Conservation (phyloP, 2,329 filamentous ascomycete species). For the Penicillium hesseltinei region DNA sequence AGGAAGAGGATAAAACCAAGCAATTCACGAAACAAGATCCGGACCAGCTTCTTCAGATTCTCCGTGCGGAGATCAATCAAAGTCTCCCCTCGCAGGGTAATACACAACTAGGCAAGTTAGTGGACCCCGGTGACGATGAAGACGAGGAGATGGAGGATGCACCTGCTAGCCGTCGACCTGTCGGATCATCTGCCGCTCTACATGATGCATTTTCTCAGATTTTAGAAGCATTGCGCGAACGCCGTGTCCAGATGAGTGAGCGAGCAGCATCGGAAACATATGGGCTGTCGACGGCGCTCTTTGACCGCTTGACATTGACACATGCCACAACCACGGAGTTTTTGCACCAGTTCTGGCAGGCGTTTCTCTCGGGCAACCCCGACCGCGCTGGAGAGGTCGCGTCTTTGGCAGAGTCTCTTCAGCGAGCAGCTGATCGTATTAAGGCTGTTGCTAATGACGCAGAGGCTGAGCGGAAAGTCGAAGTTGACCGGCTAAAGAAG, state of each 20-base stretch:
- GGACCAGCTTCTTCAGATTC: slow-evolving; percentile 61
- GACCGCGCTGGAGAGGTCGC: slow-evolving; percentile 77
- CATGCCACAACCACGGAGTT: slow-evolving; percentile 95
- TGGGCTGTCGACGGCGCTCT: slow-evolving; percentile 52
- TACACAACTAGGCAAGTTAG: slow-evolving; percentile 64
- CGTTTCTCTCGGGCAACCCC: slow-evolving; percentile 84
- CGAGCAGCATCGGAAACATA: slow-evolving; percentile 39
- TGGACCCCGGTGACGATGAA: slow-evolving; percentile 54
- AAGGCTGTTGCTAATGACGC: slow-evolving; percentile 76
- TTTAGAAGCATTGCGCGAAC: slow-evolving; percentile 57
- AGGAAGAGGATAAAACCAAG: slow-evolving; percentile 48
- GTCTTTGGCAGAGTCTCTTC: slow-evolving; percentile 77
- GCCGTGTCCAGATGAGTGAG: slow-evolving; percentile 49
- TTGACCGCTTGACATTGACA: slow-evolving; percentile 67
- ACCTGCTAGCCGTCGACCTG: slow-evolving; percentile 42
- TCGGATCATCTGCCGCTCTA: slow-evolving; percentile 69
- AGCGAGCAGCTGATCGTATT: slow-evolving; percentile 74
- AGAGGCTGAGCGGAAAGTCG: slow-evolving; percentile 67
- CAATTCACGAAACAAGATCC: slow-evolving; percentile 70
- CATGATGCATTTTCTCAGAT: slow-evolving; percentile 57
- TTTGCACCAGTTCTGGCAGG: slow-evolving; percentile 93
- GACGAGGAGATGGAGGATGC: slow-evolving; percentile 55
- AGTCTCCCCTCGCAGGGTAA: slow-evolving; percentile 55
- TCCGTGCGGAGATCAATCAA: slow-evolving; percentile 60
- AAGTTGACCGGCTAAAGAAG: slow-evolving; percentile 64